Conservation (phyloP, 169 alveolate genomes). For the Cryptosporidium tyzzeri region DNA sequence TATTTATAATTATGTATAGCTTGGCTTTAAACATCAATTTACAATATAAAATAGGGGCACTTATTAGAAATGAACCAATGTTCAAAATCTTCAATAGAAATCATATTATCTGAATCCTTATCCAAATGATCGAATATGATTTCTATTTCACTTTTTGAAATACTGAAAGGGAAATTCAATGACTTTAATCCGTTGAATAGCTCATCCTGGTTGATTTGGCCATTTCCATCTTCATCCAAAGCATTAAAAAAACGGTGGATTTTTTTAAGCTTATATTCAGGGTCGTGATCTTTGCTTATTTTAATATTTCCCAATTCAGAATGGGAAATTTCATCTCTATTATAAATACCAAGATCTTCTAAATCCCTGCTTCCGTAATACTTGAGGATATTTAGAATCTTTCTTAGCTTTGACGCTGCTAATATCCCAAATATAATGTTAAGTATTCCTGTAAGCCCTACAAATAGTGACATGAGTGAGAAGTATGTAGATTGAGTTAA, state of each 20-base stretch:
- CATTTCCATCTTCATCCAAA: slow-evolving; percentile 64
- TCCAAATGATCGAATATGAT: slow-evolving; percentile 49
- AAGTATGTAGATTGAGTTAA: slow-evolving; percentile 41
- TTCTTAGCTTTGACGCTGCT: slow-evolving; percentile 55
- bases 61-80: slow-evolving; percentile 60
- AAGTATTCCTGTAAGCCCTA: slow-evolving; percentile 32
- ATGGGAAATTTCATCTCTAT: background rate
- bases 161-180: slow-evolving; percentile 15
- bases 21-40: background rate
- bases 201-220: slow-evolving; percentile 35
- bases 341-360: slow-evolving; percentile 10
- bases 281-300: slow-evolving; percentile 34
- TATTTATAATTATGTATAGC: background rate
- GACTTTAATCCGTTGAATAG: slow-evolving; percentile 13
- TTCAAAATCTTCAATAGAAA: slow-evolving; percentile 61
- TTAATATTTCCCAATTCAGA: background rate
- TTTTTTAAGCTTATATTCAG: slow-evolving; percentile 38
- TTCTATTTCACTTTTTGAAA: slow-evolving; percentile 38
- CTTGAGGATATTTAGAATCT: slow-evolving; percentile 43
- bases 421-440: slow-evolving; percentile 49
- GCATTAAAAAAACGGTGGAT: slow-evolving; percentile 50
- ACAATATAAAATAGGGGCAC: slow-evolving; percentile 50
- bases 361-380: slow-evolving; percentile 42
- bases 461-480: slow-evolving; percentile 34
- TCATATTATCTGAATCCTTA: slow-evolving; percentile 9